Evolutionary conservation across 345 rosid genomes (phyloP).

Genomic region (Camelina laxa): DNA sequence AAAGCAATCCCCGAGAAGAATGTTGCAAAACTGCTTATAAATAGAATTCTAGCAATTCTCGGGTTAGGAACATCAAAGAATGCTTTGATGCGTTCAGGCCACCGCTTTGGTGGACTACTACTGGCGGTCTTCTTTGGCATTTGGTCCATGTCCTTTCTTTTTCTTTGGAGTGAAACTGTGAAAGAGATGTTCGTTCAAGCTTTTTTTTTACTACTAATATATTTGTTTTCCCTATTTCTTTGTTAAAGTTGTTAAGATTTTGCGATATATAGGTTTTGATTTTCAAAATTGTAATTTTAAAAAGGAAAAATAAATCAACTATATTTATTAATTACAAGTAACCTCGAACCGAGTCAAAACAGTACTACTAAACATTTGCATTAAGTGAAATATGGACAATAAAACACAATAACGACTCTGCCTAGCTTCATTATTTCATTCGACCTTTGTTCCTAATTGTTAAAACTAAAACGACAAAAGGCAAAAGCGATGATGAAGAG

Average conservation of each 20-base stretch:
- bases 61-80: conserved; percentile 25
- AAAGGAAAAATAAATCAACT: background rate
- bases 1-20: conserved; percentile 17
- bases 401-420: background rate
- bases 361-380: conserved; percentile 36
- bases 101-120: background rate
- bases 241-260: background rate
- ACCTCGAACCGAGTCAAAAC: conserved; percentile 24
- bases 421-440: conserved; percentile 28
- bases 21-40: conserved; percentile 9
- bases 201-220: background rate
- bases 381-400: conserved; percentile 22
- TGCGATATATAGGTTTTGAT: background rate
- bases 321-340: conserved; percentile 11
- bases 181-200: background rate
- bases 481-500: background rate
- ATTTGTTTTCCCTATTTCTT: background rate
- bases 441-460: conserved; percentile 15
- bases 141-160: conserved; percentile 12
- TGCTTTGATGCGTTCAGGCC: conserved; percentile 3
- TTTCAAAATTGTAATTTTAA: background rate
- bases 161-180: background rate
- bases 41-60: background rate
- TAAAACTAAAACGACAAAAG: conserved; percentile 3
- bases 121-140: background rate